phyloP scores from a whole-genome alignment of 139 green algal species.

The Haematococcus sp. region DNA sequence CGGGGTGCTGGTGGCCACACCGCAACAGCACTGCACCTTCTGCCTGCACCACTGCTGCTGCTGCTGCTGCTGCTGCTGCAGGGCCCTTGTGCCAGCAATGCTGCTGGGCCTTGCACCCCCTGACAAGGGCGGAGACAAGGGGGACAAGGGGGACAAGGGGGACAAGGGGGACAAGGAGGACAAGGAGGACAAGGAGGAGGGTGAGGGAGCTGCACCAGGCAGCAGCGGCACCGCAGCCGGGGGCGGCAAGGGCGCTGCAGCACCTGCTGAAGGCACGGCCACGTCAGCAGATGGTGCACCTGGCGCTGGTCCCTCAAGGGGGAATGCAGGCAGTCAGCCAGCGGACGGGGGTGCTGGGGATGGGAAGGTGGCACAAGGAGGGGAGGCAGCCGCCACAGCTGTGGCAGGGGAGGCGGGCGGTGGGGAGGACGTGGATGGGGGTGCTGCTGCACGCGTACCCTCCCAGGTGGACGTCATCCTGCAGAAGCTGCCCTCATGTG shows the following conservation, averaged over 20 bases:
- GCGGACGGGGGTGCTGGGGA: slow-evolving; percentile 21
- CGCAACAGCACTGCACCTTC: too few species aligned
- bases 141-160: slow-evolving; percentile 15
- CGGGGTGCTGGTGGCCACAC: too few species aligned
- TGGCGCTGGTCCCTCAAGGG: not conserved
- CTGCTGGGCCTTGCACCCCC: not conserved
- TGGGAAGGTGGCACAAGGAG: not conserved
- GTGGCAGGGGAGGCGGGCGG: not conserved
- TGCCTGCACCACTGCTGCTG: too few species aligned
- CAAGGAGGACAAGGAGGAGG: slow-evolving; percentile 14
- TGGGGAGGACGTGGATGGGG: too few species aligned
- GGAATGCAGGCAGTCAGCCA: slow-evolving; percentile 31
- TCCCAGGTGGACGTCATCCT: slow-evolving; percentile 69
- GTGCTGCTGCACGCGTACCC: not conserved
- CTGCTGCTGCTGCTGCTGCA: too few species aligned
- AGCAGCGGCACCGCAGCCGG: not conserved
- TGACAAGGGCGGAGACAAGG: not conserved
- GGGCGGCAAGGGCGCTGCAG: not conserved
- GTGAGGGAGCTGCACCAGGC: too few species aligned
- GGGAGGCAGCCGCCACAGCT: too few species aligned
- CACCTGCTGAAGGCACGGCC: slow-evolving; percentile 35
- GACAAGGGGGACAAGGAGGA: not conserved
- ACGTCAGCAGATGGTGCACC: not conserved
- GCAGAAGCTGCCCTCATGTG: slow-evolving; percentile 58
- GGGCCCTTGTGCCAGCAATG: slow-evolving; percentile 9